Conservation (phyloP, 73 alveolate species). For the Paramecium octaurelia region DNA sequence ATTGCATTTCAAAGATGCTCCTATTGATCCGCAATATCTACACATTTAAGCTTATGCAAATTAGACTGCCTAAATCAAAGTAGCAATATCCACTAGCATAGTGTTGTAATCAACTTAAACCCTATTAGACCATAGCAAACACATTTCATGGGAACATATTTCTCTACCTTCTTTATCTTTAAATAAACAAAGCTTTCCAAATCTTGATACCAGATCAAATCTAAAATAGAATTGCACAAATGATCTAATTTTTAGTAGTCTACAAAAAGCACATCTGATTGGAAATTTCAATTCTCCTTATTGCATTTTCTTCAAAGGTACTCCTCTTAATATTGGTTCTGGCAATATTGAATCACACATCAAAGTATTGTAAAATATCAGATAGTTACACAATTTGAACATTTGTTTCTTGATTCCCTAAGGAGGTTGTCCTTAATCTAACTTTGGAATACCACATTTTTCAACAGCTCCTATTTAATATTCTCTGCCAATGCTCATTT, state of each 20-base stretch:
- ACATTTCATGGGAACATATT: constrained; percentile 47
- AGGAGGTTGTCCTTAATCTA: constrained; percentile 45
- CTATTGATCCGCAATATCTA: constrained; percentile 52
- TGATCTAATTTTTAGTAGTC: constrained; percentile 38
- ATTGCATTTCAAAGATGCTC: constrained; percentile 44
- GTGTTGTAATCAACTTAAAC: constrained; percentile 20
- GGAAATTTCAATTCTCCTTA: constrained; percentile 46
- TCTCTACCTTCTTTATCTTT: constrained; percentile 49
- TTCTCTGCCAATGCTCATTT: neutral
- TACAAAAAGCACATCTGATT: constrained; percentile 38
- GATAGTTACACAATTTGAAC: constrained; percentile 34
- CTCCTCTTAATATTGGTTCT: constrained; percentile 46
- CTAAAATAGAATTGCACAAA: constrained; percentile 40
- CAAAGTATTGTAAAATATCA: constrained; percentile 7
- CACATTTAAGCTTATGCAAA: constrained; percentile 52
- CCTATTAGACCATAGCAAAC: constrained; percentile 45
- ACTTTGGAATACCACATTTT: constrained; percentile 50
- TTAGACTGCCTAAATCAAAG: constrained; percentile 39
- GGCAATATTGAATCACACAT: constrained; percentile 47
- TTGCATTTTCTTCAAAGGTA: constrained; percentile 41
- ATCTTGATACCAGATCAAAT: constrained; percentile 43
- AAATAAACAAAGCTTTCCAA: constrained; percentile 41
- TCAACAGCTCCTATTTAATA: constrained; percentile 36
- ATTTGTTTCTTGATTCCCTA: constrained; percentile 39
- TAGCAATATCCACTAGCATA: neutral